Evolutionary conservation across 2,329 filamentous ascomycete species (phyloP).

Genomic region (Cladophialophora psammophila): DNA sequence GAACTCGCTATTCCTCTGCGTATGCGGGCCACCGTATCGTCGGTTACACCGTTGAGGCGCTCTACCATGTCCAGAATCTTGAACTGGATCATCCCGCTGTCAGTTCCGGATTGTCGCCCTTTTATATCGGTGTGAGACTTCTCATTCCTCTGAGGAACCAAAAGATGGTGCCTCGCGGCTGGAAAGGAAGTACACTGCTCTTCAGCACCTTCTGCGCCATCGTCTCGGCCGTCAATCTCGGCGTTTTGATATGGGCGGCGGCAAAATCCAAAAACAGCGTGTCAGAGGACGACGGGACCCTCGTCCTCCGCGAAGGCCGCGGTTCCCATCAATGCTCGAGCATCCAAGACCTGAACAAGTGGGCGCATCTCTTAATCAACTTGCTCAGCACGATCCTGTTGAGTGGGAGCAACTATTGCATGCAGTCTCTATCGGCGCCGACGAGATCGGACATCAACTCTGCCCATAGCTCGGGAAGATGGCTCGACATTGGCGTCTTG

Average conservation of each 20-base stretch:
- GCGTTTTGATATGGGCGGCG: slow-evolving; percentile 8
- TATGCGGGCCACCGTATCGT: not conserved
- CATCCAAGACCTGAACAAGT: slow-evolving; percentile 7
- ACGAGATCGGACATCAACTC: slow-evolving; percentile 2
- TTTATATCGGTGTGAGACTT: not conserved
- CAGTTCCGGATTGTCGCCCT: not conserved
- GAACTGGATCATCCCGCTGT: not conserved
- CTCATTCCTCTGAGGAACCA: not conserved
- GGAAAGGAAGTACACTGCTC: not conserved
- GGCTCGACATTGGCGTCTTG: slow-evolving; percentile 6
- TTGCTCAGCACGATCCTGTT: slow-evolving; percentile 8
- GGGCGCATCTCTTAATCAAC: slow-evolving; percentile 8
- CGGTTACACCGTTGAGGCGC: not conserved
- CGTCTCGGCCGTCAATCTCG: not conserved
- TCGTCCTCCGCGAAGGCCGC: not conserved
- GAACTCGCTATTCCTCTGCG: not conserved
- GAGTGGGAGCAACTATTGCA: slow-evolving; percentile 3
- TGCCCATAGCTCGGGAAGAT: not conserved
- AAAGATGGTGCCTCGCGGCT: not conserved
- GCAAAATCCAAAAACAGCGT: not conserved
- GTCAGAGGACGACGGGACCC: not conserved
- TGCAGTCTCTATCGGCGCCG: not conserved
- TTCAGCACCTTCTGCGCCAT: slow-evolving; percentile 4
- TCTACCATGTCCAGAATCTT: too few species aligned
- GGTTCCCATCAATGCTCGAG: not conserved